Percentiles rank a stretch among this genome's conserved stretches.
Conservation (phyloP, 2,329 filamentous ascomycete genomes). For the Decorospora gaudefroyi region DNA sequence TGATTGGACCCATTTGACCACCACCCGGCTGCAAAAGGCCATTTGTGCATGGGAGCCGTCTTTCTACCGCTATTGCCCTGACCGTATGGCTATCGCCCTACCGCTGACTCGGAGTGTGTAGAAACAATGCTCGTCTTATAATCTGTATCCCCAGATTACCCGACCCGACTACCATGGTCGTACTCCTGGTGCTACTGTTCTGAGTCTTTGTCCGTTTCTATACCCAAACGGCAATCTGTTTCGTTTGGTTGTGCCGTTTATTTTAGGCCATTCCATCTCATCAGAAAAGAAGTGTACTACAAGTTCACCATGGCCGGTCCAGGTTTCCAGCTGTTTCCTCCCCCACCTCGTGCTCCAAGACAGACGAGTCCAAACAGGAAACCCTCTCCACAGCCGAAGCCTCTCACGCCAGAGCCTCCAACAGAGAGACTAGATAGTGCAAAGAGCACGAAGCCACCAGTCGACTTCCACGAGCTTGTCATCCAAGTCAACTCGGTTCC, state of each 20-base stretch:
- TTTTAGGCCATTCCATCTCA: conserved; percentile 21
- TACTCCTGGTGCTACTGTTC: conserved; percentile 23
- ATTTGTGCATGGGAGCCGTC: conserved; percentile 39
- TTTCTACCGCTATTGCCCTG: conserved; percentile 43
- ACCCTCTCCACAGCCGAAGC: conserved; percentile 32
- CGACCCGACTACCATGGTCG: conserved; percentile 24
- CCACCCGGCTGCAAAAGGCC: conserved; percentile 34
- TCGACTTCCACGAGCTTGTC: conserved; percentile 48
- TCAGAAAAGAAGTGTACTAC: conserved; percentile 21
- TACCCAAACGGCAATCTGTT: conserved; percentile 17
- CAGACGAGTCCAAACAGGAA: conserved; percentile 41
- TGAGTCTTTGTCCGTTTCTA: conserved; percentile 18
- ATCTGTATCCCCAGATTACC: conserved; percentile 41
- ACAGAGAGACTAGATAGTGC: conserved; percentile 39
- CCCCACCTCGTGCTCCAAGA: conserved; percentile 41
- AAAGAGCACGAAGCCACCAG: conserved; percentile 35
- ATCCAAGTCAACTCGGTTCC: conserved; percentile 48
- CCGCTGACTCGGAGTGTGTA: conserved; percentile 7
- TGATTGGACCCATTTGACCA: conserved; percentile 40
- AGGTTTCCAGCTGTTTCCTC: conserved; percentile 48
- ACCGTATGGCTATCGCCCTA: conserved; percentile 20
- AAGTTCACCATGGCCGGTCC: conserved; percentile 41
- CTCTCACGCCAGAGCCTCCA: conserved; percentile 37
- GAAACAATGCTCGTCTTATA: conserved; percentile 38
- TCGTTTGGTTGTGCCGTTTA: conserved; percentile 18